Conservation (phyloP, 2,329 filamentous ascomycete species). For the Claviceps maximensis region DNA sequence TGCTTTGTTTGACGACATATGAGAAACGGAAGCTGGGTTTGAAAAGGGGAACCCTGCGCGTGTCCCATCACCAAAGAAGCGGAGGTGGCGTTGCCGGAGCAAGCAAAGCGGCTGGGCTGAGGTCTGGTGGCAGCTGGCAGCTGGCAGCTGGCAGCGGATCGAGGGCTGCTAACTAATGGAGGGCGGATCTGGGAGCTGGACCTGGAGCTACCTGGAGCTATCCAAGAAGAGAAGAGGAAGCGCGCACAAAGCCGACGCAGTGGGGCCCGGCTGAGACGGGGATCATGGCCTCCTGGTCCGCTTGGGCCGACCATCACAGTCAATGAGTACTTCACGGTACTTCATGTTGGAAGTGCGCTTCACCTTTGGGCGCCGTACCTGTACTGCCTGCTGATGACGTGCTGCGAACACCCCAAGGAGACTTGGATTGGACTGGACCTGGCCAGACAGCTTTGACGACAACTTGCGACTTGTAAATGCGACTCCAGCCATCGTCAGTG, state of each 20-base stretch:
- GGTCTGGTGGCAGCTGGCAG: neutral
- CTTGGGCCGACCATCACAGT: neutral
- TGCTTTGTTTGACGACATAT: neutral
- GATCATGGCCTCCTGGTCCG: neutral
- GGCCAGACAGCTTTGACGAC: neutral
- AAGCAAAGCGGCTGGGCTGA: neutral
- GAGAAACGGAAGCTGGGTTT: neutral
- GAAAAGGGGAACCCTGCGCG: neutral
- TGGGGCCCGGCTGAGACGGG: neutral
- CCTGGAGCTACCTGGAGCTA: conserved; percentile 1
- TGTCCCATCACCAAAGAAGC: neutral
- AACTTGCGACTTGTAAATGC: neutral
- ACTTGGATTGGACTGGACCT: neutral
- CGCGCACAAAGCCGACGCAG: conserved; percentile 1
- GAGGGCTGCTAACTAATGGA: neutral
- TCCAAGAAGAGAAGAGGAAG: conserved; percentile 6
- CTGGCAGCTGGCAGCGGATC: conserved; percentile 5
- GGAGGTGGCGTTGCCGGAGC: conserved; percentile 1
- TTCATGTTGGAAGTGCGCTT: neutral
- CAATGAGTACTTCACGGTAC: too few relatives aligned
- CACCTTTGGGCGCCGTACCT: neutral
- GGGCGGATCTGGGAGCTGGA: neutral
- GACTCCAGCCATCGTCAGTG: neutral
- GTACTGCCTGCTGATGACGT: neutral
- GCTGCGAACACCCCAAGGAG: neutral